Base-by-base conservation (phyloP, 106 monocot genomes). In the Triglochin maritima region DNA sequence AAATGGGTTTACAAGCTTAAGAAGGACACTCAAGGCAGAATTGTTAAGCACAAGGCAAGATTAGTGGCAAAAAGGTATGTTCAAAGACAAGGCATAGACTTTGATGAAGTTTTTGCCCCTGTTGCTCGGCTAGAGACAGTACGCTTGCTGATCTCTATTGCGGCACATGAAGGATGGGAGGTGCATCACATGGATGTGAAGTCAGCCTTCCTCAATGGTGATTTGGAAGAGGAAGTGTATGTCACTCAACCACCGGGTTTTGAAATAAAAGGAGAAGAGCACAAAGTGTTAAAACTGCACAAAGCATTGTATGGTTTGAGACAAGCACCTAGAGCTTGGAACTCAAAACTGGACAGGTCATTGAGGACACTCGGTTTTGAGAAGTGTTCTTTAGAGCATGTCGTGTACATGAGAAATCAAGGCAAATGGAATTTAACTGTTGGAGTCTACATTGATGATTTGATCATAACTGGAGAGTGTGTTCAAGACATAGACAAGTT, bases 1-100 rank as follows among this genome's bases (percentile, higher is more conserved):
- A 57, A 64, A 54, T 72, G 72, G 63, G 44, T 72, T 2, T 72
- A 62, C 47, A 51, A 55, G 10, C 2, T 72, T 2, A 72, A 72
- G 12, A 63, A 9, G 7, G 64, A 63, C n/a, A 44, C 53, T 15
- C 44, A 53, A 29, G 52, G 66, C 12, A 8, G 6, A 9, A 17
- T 67, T 4, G 17, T 9, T 15, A 15, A 53, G 14, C 17, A 41
- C 50, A 52, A 67, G 17, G 66, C 52, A 29, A 15, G 52, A 8
- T 53, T 67, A 8, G 52, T 67, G 6, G 52, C 66, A 8, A 52
- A 53, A 41, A 51, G 66, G 3, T 67, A 17, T 17, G 44, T 6
- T 8, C 66, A 67, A 67, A 5, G 7, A 43, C 52, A 52, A 10
- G 66, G 66, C 44, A 49, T 67, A 4, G 52, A 53, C 17, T 67